These are phyloP conservation scores for Teratosphaeria viscida DNA, from an alignment of 2,329 filamentous ascomycete species.

Conservation along the genomic window DNA sequence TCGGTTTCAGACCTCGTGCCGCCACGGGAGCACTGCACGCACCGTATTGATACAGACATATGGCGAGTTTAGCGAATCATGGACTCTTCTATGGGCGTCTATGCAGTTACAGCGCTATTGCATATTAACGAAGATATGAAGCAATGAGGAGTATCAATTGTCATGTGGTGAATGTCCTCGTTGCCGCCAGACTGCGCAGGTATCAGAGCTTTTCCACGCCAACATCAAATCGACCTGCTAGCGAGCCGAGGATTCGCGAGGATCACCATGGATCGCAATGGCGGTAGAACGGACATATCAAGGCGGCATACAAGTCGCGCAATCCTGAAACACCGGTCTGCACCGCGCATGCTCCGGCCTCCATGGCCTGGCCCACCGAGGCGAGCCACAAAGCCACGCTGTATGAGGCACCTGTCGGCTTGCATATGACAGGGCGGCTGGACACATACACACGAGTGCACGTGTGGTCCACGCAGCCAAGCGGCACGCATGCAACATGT, in stretches of 20 bases:
- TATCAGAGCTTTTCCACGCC: background rate
- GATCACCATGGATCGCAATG: background rate
- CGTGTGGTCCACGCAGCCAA: background rate
- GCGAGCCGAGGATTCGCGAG: background rate
- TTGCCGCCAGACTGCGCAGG: background rate
- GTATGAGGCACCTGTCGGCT: background rate
- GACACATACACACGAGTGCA: background rate
- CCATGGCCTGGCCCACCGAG: background rate
- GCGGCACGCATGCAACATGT: background rate
- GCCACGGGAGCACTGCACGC: background rate
- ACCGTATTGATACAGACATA: background rate
- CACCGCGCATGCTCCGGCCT: background rate
- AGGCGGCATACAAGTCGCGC: background rate
- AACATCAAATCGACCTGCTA: background rate
- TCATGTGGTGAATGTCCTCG: background rate
- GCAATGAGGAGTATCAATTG: background rate
- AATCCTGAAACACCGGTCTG: background rate
- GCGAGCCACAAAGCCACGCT: background rate
- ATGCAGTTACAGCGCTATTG: background rate
- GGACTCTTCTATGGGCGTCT: background rate
- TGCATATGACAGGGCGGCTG: background rate
- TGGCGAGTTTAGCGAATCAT: too few relatives aligned
- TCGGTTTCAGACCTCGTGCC: background rate
- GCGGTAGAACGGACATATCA: background rate
- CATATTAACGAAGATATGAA: background rate